A percentile compares a stretch with the other conserved stretches of the same genome.
These are phyloP conservation scores for Leptographium wingfieldii DNA, from an alignment of 2,329 filamentous ascomycete genomes.

Conservation along the genomic window DNA sequence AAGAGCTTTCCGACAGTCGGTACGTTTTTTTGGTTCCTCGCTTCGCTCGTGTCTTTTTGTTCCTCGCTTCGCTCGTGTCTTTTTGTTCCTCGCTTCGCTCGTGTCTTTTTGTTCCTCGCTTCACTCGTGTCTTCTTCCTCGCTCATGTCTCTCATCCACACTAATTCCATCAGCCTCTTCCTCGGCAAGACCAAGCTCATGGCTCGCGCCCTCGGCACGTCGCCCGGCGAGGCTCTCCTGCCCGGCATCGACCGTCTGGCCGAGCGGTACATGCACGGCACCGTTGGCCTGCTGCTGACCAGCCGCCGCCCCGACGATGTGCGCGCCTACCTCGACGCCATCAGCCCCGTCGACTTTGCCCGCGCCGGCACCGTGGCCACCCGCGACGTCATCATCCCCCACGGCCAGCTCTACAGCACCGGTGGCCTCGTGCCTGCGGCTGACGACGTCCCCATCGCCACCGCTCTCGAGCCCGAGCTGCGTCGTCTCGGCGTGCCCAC, in stretches of 20 bases:
- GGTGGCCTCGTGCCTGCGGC: slow-evolving; percentile 69
- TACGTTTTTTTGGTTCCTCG: slow-evolving; percentile 20
- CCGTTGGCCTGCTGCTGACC: slow-evolving; percentile 80
- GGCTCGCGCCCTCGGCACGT: slow-evolving; percentile 80
- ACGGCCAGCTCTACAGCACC: slow-evolving; percentile 67
- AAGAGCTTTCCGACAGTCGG: slow-evolving; percentile 75
- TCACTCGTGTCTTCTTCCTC: not conserved
- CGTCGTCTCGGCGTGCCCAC: slow-evolving; percentile 84
- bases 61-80: not conserved
- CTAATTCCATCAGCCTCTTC: slow-evolving; percentile 54
- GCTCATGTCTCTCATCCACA: too few relatives aligned
- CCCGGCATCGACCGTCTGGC: slow-evolving; percentile 61
- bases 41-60: not conserved
- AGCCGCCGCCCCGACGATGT: slow-evolving; percentile 55
- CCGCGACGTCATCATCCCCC: slow-evolving; percentile 67
- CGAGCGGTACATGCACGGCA: slow-evolving; percentile 52
- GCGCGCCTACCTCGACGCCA: slow-evolving; percentile 57
- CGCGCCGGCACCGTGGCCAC: slow-evolving; percentile 68
- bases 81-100: not conserved
- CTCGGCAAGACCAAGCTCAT: slow-evolving; percentile 99
- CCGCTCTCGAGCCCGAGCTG: slow-evolving; percentile 82
- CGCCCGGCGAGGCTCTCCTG: slow-evolving; percentile 65
- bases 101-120: not conserved
- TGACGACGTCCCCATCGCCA: slow-evolving; percentile 75
- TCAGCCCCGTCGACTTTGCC: slow-evolving; percentile 75